Evolutionary conservation across 768 basidiomycete genomes (phyloP).

Genomic region (Trametes meyenii): DNA sequence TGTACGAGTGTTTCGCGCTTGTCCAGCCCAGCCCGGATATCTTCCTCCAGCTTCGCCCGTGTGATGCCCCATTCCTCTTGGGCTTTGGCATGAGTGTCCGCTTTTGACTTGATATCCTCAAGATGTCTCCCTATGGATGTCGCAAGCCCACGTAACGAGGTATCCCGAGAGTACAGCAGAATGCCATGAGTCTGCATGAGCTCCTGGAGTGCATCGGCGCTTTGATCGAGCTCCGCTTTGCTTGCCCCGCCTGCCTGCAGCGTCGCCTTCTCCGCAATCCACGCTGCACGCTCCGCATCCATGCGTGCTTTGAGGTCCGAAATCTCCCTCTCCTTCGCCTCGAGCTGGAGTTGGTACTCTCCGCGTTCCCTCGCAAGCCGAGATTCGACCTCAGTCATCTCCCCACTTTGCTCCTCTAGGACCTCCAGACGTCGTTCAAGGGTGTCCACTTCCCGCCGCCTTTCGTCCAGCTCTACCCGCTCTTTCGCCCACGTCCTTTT

Average conservation of each 20-base stretch:
- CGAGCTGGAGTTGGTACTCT: conserved; percentile 25
- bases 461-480: conserved; percentile 43
- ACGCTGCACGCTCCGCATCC: conserved; percentile 49
- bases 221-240: conserved; percentile 49
- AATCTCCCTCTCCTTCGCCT: conserved; percentile 39
- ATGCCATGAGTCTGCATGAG: conserved; percentile 62
- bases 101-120: conserved; percentile 27
- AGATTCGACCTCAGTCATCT: conserved; percentile 44
- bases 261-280: conserved; percentile 52
- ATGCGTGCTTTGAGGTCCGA: conserved; percentile 45
- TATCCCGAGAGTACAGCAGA: conserved; percentile 43
- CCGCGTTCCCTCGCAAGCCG: conserved; percentile 40
- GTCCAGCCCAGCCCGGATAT: conserved; percentile 22
- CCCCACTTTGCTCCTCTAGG: conserved; percentile 45
- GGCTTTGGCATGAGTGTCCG: conserved; percentile 21
- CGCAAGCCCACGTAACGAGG: conserved; percentile 30
- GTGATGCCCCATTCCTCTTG: conserved; percentile 28
- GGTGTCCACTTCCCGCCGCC: conserved; percentile 35
- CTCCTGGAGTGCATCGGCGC: conserved; percentile 47
- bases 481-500: conserved; percentile 55
- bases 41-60: conserved; percentile 26
- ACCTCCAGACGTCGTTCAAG: conserved; percentile 48
- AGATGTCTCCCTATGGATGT: conserved; percentile 34
- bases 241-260: conserved; percentile 43
- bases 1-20: conserved; percentile 26